A percentile compares a stretch with the other conserved stretches of the same genome.
These are phyloP conservation scores for Arthonia radiata DNA, from an alignment of 495 filamentous ascomycete genomes.

Conservation along the genomic window DNA sequence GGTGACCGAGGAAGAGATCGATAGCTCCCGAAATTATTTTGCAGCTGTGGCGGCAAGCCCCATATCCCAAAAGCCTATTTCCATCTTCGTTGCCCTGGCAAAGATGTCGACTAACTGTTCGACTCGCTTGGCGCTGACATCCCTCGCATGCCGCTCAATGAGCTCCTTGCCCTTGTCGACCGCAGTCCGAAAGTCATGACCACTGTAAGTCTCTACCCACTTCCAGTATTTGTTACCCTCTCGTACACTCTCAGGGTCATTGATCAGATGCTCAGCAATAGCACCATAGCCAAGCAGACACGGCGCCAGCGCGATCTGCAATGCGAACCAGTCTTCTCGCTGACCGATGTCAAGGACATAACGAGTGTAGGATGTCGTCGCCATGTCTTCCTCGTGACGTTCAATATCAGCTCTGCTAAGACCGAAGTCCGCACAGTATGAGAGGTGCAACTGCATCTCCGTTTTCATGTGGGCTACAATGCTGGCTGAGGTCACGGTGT, in stretches of 20 bases:
- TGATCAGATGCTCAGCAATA: conserved; percentile 41
- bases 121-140: conserved; percentile 45
- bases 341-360: conserved; percentile 77
- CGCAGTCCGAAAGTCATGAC: conserved; percentile 29
- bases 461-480: conserved; percentile 50
- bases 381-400: conserved; percentile 38
- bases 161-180: conserved; percentile 25
- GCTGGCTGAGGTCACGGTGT: conserved; percentile 35
- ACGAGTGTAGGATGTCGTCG: no score
- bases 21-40: conserved; percentile 14
- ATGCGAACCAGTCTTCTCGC: conserved; percentile 58
- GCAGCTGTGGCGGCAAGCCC: no score
- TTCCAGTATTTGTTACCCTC: conserved; percentile 63
- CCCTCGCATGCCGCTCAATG: conserved; percentile 41
- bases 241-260: conserved; percentile 25
- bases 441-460: conserved; percentile 58
- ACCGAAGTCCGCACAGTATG: conserved; percentile 59
- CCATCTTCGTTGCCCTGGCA: conserved; percentile 67
- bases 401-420: conserved; percentile 56
- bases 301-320: conserved; percentile 62
- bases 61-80: conserved; percentile 79
- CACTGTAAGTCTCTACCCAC: conserved; percentile 74
- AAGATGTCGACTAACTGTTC: conserved; percentile 68
- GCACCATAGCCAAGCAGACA: conserved; percentile 71
- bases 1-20: conserved; percentile 7